A percentile compares a stretch with the other conserved stretches of the same genome.
These are phyloP conservation scores for Spencermartinsiella europaea DNA, from an alignment of 805 yeast genomes.

Conservation along the genomic window DNA sequence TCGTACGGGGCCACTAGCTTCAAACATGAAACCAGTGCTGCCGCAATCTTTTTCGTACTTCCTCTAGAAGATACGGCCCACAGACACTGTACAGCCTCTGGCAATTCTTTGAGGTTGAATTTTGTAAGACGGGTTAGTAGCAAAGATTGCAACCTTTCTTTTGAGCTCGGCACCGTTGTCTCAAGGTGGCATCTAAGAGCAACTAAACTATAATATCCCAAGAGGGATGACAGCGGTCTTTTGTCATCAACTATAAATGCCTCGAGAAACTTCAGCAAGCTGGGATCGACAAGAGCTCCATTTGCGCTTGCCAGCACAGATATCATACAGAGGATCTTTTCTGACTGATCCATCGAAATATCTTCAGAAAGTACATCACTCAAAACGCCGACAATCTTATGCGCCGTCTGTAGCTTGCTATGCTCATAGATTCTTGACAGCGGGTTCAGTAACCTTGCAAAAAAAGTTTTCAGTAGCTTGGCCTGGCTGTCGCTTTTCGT, in stretches of 20 bases:
- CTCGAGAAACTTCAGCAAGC: constrained; percentile 60
- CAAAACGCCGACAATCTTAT: not conserved
- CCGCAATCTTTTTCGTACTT: constrained; percentile 44
- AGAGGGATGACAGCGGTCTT: constrained; percentile 35
- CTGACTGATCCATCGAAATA: constrained; percentile 33
- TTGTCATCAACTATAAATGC: constrained; percentile 54
- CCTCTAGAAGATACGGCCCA: constrained; percentile 51
- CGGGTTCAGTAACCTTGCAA: not conserved
- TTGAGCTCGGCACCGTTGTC: constrained; percentile 46
- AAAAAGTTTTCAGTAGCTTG: not conserved
- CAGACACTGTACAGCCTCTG: constrained; percentile 58
- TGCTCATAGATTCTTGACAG: not conserved
- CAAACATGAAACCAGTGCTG: constrained; percentile 62
- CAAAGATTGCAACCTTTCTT: constrained; percentile 40
- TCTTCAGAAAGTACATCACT: constrained; percentile 1
- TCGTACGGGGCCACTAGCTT: constrained; percentile 45
- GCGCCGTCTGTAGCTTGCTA: not conserved
- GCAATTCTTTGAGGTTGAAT: constrained; percentile 10
- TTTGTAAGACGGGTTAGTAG: constrained; percentile 8
- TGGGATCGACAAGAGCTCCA: constrained; percentile 52
- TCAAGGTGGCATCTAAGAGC: constrained; percentile 50
- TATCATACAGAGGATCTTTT: constrained; percentile 34
- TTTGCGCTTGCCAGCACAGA: constrained; percentile 52
- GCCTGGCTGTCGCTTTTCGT: not conserved
- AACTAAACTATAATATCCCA: constrained; percentile 46